Evolutionary conservation across 371 early-diverging fungal genomes (phyloP).

Genomic region (Mortierella sp.): DNA sequence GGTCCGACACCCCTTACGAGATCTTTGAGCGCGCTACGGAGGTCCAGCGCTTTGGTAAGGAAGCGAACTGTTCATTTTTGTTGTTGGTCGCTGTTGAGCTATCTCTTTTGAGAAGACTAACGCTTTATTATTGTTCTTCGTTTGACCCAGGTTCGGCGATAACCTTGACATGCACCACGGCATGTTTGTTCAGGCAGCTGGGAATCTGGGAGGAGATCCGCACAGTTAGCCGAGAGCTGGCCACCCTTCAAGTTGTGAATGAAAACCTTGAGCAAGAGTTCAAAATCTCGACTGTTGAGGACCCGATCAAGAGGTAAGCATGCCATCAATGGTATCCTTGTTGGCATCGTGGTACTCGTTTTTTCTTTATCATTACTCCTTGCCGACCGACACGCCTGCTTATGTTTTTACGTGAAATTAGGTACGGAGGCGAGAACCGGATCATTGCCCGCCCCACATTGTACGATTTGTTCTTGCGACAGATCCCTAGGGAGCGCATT

Average conservation of each 20-base stretch:
- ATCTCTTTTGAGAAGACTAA: not conserved
- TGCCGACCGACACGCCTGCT: not conserved
- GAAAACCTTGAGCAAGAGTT: not conserved
- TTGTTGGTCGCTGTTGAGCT: not conserved
- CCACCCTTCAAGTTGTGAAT: not conserved
- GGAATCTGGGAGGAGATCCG: not conserved
- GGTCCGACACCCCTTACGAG: not conserved
- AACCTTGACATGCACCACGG: not conserved
- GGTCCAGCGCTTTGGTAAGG: not conserved
- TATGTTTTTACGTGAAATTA: not conserved
- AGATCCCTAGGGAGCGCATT: slow-evolving; percentile 18
- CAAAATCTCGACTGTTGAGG: not conserved
- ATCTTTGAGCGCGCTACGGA: not conserved
- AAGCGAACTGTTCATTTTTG: not conserved
- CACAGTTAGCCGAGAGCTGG: not conserved
- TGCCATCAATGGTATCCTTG: not conserved
- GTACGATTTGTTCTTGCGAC: slow-evolving; percentile 16
- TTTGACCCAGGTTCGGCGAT: not conserved
- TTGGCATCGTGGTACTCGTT: not conserved
- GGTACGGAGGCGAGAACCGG: not conserved
- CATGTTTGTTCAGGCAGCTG: not conserved
- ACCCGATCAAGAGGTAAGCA: not conserved
- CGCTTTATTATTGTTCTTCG: not conserved
- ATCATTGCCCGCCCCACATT: slow-evolving; percentile 6
- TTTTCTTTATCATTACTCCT: too few species aligned